Base-by-base conservation (phyloP, 331 rosid genomes). In the Quercus phellos region DNA sequence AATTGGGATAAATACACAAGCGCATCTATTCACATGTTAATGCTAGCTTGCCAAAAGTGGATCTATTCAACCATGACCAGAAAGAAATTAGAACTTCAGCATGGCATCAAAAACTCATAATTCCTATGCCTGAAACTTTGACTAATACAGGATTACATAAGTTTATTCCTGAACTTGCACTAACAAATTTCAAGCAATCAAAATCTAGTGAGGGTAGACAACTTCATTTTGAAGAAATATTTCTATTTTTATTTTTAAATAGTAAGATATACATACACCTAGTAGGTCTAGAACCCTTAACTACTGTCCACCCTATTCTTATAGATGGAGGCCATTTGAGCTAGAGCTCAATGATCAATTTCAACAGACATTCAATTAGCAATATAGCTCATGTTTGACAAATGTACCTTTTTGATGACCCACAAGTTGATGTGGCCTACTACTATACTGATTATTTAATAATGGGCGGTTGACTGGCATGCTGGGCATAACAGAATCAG, bases 351-450 rank as follows among this genome's bases (percentile, higher is more conserved):
- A 10, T 46, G 5, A 46, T 46, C 16, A 46, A 17, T 46, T 46
- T 46, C 51, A 9, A 66, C 51, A 7, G 35, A 35, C 16, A 18
- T 66, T 17, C 11, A 11, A n/a, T 9, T 12, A n/a, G 3, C 1
- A 4, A 73, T 22, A 61, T 3, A 34, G 34, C 13, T 51, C 27
- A 63, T 42, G 66, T 71, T 67, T 43, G 42, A 64, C 74, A 73
- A 72, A 54, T 22, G 79, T 91, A 95, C 99, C 99, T 89, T 89
- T 93, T 78, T 89, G 99, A 84, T 92, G 98, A 75, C 94, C 96
- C 70, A 58, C 83, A 58, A 76, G 79, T 80, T 86, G 98, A 85
- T 90, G 97, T 3, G 83, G 75, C 84, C 96, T 88, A 71, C 70
- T 79, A 74, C 76, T 85, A 81, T 86, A 83, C 69, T 85, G 94